Percentiles rank a stretch among this genome's conserved stretches.
phyloP scores from a whole-genome alignment of 2,329 filamentous ascomycete species.

The Ophiostoma quercus region DNA sequence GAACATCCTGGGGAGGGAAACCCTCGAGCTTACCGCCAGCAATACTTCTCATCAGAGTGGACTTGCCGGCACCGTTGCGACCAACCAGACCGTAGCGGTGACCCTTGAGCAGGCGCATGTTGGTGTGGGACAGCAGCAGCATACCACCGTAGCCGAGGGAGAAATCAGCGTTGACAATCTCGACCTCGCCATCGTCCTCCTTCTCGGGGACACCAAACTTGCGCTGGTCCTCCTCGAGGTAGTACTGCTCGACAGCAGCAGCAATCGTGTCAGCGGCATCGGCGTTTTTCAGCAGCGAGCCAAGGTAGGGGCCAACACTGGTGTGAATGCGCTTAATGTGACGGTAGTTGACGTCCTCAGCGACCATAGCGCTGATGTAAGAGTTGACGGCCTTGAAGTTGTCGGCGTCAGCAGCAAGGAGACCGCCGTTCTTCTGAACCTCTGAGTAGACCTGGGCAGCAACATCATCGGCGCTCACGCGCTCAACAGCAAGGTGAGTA shows the following conservation, averaged over 20 bases:
- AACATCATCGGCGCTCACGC: conserved; percentile 67
- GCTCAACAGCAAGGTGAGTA: conserved; percentile 48
- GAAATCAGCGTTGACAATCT: conserved; percentile 97
- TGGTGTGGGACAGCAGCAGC: conserved; percentile 90
- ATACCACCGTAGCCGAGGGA: conserved; percentile 97
- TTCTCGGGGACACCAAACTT: conserved; percentile 79
- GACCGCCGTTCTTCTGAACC: conserved; percentile 59
- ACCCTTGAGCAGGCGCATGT: conserved; percentile 82
- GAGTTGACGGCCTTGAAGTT: conserved; percentile 63
- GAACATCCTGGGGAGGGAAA: conserved; percentile 85
- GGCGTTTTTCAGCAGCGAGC: conserved; percentile 59
- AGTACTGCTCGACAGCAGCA: conserved; percentile 69
- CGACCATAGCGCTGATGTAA: conserved; percentile 79
- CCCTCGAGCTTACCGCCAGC: conserved; percentile 93
- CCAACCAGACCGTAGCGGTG: conserved; percentile 94
- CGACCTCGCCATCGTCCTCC: conserved; percentile 85
- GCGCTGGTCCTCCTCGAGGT: conserved; percentile 76
- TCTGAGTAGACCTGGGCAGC: conserved; percentile 68
- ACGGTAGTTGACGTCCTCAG: conserved; percentile 81
- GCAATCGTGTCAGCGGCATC: conserved; percentile 60
- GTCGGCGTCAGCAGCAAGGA: conserved; percentile 52
- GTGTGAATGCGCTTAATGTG: conserved; percentile 65
- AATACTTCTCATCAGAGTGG: conserved; percentile 92
- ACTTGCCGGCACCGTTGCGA: conserved; percentile 98
- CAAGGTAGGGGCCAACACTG: conserved; percentile 69